phyloP scores from a whole-genome alignment of 768 basidiomycete genomes.

The Exidia glandulosa region DNA sequence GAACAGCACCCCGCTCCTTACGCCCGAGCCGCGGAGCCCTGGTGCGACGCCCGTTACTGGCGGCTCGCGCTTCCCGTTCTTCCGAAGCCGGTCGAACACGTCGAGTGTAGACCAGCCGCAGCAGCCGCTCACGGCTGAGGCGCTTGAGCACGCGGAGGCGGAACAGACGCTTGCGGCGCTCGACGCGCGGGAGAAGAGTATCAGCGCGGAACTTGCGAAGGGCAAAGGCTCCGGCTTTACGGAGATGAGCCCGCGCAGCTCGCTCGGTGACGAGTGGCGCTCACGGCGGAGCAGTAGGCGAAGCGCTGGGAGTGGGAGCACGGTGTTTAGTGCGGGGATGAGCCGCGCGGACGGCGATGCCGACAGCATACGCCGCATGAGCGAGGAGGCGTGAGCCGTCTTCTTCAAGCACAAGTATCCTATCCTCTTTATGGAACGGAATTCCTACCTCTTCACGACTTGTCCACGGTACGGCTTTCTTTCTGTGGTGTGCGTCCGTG shows the following conservation, averaged over 20 bases:
- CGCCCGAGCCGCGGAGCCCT: conserved; percentile 9
- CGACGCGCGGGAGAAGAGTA: conserved; percentile 63
- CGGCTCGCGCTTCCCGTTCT: conserved; percentile 56
- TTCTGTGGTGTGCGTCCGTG: no score
- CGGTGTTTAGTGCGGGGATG: conserved; percentile 83
- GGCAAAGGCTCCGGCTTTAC: conserved; percentile 70
- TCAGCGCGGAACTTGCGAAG: conserved; percentile 66
- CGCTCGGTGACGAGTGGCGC: conserved; percentile 41
- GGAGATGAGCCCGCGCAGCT: conserved; percentile 38
- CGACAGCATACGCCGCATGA: conserved; percentile 21
- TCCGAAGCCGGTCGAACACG: conserved; percentile 40
- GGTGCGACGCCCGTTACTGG: conserved; percentile 22
- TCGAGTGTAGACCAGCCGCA: conserved; percentile 21
- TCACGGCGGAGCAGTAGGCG: conserved; percentile 39
- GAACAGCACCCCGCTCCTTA: not conserved
- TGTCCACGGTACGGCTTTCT: no score
- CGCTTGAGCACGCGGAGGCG: conserved; percentile 69
- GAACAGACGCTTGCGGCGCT: conserved; percentile 65
- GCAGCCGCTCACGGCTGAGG: conserved; percentile 51
- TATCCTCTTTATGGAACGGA: no score
- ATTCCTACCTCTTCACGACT: no score
- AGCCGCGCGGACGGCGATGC: conserved; percentile 34
- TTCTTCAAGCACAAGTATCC: no score
- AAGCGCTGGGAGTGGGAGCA: conserved; percentile 57
- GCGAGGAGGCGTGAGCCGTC: not conserved